Percentiles rank a stretch among this genome's conserved stretches.
Conservation (phyloP, 176 grass and related monocot genomes). For the Aegilops speltoides region DNA sequence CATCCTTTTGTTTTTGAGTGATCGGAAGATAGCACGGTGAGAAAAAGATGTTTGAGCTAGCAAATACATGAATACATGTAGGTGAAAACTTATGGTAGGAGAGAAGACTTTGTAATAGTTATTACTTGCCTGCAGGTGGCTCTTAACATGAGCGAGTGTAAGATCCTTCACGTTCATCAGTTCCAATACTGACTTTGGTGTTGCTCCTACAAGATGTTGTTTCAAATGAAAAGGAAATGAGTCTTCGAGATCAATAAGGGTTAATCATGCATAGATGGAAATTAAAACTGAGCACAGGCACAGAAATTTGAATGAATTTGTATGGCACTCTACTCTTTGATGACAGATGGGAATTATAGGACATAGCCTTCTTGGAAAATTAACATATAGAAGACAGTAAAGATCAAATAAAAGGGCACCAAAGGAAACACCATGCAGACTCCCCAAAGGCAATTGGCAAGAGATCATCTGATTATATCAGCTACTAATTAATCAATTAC, state of each 20-base stretch:
- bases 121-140: slow-evolving; percentile 84
- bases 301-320: background rate
- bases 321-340: background rate
- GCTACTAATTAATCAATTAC: background rate
- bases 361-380: slow-evolving; percentile 1
- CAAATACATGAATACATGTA: slow-evolving; percentile 2
- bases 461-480: background rate
- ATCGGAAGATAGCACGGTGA: background rate
- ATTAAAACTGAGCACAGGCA: background rate
- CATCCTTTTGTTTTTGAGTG: slow-evolving; percentile 7
- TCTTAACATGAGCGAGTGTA: slow-evolving; percentile 98
- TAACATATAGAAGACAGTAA: background rate
- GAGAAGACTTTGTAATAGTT: background rate
- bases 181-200: slow-evolving; percentile 97
- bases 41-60: background rate
- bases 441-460: background rate
- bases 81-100: slow-evolving; percentile 2
- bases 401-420: background rate
- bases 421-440: background rate
- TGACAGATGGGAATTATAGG: no score
- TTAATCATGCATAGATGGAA: slow-evolving; percentile 5
- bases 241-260: background rate
- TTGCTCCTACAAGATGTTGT: slow-evolving; percentile 65
- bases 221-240: no score
- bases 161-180: slow-evolving; percentile 99